Evolutionary conservation across 2,329 filamentous ascomycete genomes (phyloP).

Genomic region (Chrysoporthe austroafricana): DNA sequence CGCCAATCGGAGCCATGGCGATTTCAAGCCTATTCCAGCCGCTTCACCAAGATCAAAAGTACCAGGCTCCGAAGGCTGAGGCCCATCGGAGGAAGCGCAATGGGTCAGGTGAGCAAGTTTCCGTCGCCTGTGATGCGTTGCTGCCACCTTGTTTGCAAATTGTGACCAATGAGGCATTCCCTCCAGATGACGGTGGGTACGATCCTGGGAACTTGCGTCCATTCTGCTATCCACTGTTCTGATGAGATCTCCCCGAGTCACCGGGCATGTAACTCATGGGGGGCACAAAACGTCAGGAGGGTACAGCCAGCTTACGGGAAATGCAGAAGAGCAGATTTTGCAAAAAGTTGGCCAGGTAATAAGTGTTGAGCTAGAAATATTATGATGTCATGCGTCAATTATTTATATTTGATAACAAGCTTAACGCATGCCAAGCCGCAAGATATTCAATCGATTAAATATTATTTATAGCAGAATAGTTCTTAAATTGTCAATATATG

Average conservation of each 20-base stretch:
- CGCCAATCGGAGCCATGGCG: not conserved
- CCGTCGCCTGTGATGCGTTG: not conserved
- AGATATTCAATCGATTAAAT: no score
- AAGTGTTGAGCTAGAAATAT: no score
- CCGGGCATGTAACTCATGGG: no score
- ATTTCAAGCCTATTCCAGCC: not conserved
- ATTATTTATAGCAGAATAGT: no score
- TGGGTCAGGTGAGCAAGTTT: not conserved
- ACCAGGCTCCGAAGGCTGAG: not conserved
- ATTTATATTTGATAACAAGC: no score
- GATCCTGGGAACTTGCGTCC: not conserved
- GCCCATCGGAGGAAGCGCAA: not conserved
- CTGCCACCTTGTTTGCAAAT: not conserved
- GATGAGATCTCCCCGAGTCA: constrained; percentile 5
- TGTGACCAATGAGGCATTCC: not conserved
- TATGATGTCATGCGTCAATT: no score
- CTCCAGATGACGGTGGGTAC: not conserved
- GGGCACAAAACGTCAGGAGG: no score
- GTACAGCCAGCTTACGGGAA: no score
- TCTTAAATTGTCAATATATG: no score
- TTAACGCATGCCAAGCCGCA: no score
- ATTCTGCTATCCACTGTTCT: not conserved
- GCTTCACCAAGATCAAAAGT: not conserved
- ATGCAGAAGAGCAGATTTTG: no score
- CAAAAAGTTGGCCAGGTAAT: no score